These are phyloP conservation scores for Euphorbia lathyris DNA, from an alignment of 345 rosid species.

Conservation along the genomic window DNA sequence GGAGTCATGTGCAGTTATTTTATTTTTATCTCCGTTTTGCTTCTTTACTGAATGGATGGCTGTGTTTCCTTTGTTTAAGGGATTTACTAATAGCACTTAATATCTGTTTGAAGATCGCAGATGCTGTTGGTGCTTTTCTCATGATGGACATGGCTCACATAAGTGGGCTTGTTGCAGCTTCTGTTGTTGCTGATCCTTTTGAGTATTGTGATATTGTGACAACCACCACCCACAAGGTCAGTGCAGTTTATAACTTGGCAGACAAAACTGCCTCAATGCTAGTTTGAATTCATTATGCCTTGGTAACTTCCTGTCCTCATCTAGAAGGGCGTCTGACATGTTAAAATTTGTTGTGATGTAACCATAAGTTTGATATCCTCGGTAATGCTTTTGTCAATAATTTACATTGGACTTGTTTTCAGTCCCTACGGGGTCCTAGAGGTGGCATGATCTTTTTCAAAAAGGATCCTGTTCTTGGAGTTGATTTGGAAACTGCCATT, in stretches of 20 bases:
- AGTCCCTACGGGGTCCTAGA: slow-evolving; percentile 98
- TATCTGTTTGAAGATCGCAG: slow-evolving; percentile 65
- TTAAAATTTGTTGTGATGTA: slow-evolving; percentile 5
- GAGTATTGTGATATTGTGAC: slow-evolving; percentile 90
- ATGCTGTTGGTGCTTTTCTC: slow-evolving; percentile 86
- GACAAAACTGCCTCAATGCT: not conserved
- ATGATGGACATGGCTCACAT: slow-evolving; percentile 99
- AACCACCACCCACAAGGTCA: slow-evolving; percentile 90
- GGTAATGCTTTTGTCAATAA: not conserved
- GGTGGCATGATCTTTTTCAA: slow-evolving; percentile 98
- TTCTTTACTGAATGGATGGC: not conserved
- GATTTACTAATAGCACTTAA: slow-evolving; percentile 21
- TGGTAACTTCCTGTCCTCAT: not conserved
- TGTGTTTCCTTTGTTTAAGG: slow-evolving; percentile 5
- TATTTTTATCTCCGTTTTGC: not conserved
- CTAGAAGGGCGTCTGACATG: not conserved
- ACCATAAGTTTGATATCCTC: not conserved
- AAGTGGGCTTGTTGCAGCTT: slow-evolving; percentile 94
- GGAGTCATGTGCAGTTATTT: slow-evolving; percentile 6
- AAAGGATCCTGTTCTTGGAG: slow-evolving; percentile 74
- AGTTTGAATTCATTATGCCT: not conserved
- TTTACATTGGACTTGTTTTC: slow-evolving; percentile 14
- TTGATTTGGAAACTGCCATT: slow-evolving; percentile 74
- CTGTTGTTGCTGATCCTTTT: slow-evolving; percentile 84
- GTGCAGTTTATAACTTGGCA: not conserved